Conservation (phyloP, 305 asterid species). For the Plantago rigida region DNA sequence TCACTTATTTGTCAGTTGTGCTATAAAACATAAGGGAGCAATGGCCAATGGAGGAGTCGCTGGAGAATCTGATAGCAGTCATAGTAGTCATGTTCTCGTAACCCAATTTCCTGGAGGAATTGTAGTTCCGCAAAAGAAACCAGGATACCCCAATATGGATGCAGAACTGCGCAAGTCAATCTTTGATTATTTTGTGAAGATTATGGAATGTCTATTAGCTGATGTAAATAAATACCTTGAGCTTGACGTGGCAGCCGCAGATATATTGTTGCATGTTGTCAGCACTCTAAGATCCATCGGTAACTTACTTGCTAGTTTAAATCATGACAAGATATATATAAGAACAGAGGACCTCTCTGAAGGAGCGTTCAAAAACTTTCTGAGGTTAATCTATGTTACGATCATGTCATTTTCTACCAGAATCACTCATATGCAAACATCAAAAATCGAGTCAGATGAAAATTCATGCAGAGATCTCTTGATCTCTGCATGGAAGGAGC, state of each 20-base stretch:
- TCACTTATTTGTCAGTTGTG: slow-evolving; percentile 56
- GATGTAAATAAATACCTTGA: slow-evolving; percentile 41
- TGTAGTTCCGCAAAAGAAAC: slow-evolving; percentile 27
- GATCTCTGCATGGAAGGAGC: slow-evolving; percentile 52
- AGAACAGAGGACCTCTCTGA: slow-evolving; percentile 69
- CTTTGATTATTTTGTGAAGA: slow-evolving; percentile 60
- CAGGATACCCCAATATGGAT: slow-evolving; percentile 31
- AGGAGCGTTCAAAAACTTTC: slow-evolving; percentile 60
- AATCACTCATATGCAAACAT: slow-evolving; percentile 31
- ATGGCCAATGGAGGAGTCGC: slow-evolving; percentile 34
- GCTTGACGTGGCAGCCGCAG: slow-evolving; percentile 32
- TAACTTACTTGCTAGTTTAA: slow-evolving; percentile 47
- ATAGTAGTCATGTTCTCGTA: slow-evolving; percentile 22
- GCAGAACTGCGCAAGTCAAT: slow-evolving; percentile 51
- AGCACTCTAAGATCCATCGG: slow-evolving; percentile 51
- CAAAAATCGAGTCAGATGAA: slow-evolving; percentile 35
- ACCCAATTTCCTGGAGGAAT: slow-evolving; percentile 23
- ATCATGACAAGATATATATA: slow-evolving; percentile 49
- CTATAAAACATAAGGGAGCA: slow-evolving; percentile 45
- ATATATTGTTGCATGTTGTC: slow-evolving; percentile 34
- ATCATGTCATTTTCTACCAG: slow-evolving; percentile 47
- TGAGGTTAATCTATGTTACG: slow-evolving; percentile 49
- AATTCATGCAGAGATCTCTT: slow-evolving; percentile 35
- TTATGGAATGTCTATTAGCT: slow-evolving; percentile 56
- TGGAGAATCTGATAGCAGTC: slow-evolving; percentile 25